Evolutionary conservation across 2,329 filamentous ascomycete species (phyloP).

Genomic region (Paraphaeosphaeria sporulosa): DNA sequence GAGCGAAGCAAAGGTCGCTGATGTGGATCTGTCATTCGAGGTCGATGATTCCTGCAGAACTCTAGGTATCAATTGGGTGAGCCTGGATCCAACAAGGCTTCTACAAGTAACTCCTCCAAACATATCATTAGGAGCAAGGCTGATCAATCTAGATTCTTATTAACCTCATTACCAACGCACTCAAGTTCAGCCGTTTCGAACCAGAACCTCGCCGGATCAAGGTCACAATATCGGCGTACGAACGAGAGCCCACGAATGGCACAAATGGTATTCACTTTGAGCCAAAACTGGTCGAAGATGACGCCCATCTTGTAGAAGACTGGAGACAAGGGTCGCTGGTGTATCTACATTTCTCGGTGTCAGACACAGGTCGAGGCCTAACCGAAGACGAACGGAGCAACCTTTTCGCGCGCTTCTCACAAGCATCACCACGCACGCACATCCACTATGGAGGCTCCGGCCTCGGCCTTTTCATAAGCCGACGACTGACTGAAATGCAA

Average conservation of each 20-base stretch:
- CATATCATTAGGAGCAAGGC: not conserved
- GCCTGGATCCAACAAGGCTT: constrained; percentile 52
- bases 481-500: constrained; percentile 40
- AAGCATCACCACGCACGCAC: constrained; percentile 43
- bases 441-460: constrained; percentile 50
- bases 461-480: constrained; percentile 43
- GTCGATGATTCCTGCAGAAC: constrained; percentile 48
- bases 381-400: constrained; percentile 45
- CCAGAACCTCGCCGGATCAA: constrained; percentile 41
- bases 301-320: constrained; percentile 30
- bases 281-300: constrained; percentile 13
- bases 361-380: constrained; percentile 52
- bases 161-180: constrained; percentile 53
- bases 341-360: constrained; percentile 48
- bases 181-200: constrained; percentile 55
- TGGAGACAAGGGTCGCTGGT: constrained; percentile 47
- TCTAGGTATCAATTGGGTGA: constrained; percentile 44
- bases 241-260: constrained; percentile 40
- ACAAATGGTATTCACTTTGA: constrained; percentile 42
- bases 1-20: constrained; percentile 41
- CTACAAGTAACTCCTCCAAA: constrained; percentile 42
- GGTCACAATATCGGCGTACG: constrained; percentile 44
- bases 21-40: constrained; percentile 35
- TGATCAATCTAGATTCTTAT: constrained; percentile 21
- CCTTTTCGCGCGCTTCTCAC: constrained; percentile 43